Conservation (phyloP, 345 rosid species). For the Conringia planisiliqua region DNA sequence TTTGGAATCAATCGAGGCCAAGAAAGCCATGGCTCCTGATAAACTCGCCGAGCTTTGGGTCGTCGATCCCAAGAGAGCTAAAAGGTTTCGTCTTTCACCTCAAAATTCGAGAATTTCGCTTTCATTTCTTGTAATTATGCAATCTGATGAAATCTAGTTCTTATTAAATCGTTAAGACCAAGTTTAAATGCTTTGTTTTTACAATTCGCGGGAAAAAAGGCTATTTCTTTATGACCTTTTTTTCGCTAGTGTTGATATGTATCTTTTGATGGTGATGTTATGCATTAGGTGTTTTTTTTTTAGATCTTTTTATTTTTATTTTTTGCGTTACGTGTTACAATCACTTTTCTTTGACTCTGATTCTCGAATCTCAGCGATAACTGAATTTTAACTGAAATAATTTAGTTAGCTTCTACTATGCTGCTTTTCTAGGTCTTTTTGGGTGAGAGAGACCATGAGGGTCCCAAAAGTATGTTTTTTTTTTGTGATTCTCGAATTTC, state of each 20-base stretch:
- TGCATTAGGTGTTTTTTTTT: conserved; percentile 14
- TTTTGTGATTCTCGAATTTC: conserved; percentile 14
- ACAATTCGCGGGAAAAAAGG: not conserved
- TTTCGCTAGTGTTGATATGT: not conserved
- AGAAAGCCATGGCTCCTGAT: conserved; percentile 95
- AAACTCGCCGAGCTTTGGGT: conserved; percentile 87
- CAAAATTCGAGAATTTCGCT: not conserved
- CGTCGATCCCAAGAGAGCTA: conserved; percentile 80
- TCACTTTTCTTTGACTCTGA: conserved; percentile 19
- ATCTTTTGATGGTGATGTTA: conserved; percentile 19
- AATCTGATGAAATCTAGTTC: not conserved
- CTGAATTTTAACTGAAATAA: conserved; percentile 21
- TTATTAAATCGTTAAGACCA: not conserved
- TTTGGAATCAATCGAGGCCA: conserved; percentile 72
- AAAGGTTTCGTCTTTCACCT: conserved; percentile 50
- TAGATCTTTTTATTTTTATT: not conserved
- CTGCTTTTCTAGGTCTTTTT: conserved; percentile 9
- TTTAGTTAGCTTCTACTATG: conserved; percentile 16
- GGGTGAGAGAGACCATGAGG: conserved; percentile 21
- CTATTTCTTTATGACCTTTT: conserved; percentile 6
- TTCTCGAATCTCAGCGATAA: conserved; percentile 1
- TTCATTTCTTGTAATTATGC: not conserved
- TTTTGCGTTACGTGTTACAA: conserved; percentile 14
- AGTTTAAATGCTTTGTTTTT: not conserved
- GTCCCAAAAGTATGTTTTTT: conserved; percentile 29